Percentiles rank a stretch among this genome's conserved stretches.
phyloP scores from a whole-genome alignment of 179 eudicot genomes.

The Beta lomatogona region DNA sequence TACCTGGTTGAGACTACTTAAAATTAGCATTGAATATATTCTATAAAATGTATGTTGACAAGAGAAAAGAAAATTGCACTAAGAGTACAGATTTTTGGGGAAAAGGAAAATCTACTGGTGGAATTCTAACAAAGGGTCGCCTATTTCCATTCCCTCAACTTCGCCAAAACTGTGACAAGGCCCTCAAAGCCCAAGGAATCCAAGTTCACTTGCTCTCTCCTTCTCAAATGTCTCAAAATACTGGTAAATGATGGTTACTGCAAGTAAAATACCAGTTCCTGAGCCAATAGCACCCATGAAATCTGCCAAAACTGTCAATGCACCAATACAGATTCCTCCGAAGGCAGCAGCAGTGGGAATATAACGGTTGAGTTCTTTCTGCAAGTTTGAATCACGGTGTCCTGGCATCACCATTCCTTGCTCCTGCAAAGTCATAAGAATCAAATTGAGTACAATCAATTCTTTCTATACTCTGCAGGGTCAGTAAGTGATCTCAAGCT shows the following conservation, averaged over 20 bases:
- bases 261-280: constrained; percentile 79
- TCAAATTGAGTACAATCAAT: background rate
- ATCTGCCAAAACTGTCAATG: constrained; percentile 76
- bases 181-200: constrained; percentile 68
- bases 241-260: constrained; percentile 75
- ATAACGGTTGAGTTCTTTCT: constrained; percentile 77
- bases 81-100: constrained; percentile 9
- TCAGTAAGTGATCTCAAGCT: too few relatives aligned
- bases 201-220: constrained; percentile 76
- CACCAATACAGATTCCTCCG: constrained; percentile 82
- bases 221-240: constrained; percentile 86
- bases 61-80: constrained; percentile 7
- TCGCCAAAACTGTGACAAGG: constrained; percentile 11
- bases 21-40: constrained; percentile 21
- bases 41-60: constrained; percentile 21
- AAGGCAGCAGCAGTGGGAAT: constrained; percentile 84
- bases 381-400: constrained; percentile 67
- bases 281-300: constrained; percentile 93
- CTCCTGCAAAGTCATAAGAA: constrained; percentile 44
- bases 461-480: background rate
- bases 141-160: constrained; percentile 13
- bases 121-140: constrained; percentile 17
- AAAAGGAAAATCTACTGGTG: constrained; percentile 4
- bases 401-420: constrained; percentile 96
- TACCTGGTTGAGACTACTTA: constrained; percentile 1